Evolutionary conservation across 1,284 basidiomycete genomes (phyloP).

Genomic region (Cutaneotrichosporon sp.): DNA sequence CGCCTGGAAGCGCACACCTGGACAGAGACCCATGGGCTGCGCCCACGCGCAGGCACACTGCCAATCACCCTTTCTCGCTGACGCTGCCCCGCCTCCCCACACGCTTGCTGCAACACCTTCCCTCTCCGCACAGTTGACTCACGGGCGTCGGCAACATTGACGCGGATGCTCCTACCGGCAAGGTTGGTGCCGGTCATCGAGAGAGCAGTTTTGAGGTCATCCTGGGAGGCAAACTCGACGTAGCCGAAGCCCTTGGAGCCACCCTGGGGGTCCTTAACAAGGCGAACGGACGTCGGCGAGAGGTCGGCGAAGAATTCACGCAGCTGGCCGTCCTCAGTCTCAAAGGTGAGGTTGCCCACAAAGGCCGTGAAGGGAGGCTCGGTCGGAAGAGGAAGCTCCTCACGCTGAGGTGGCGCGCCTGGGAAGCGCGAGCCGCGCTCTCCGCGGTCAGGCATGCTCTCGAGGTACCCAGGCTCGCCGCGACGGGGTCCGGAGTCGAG

Average conservation of each 20-base stretch:
- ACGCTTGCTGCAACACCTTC: too few species aligned
- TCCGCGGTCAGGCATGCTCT: constrained; percentile 45
- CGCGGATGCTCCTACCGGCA: constrained; percentile 72
- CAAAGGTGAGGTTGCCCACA: constrained; percentile 91
- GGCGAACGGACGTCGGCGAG: constrained; percentile 77
- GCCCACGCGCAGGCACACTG: too few species aligned
- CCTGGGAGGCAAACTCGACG: constrained; percentile 81
- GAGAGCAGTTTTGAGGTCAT: constrained; percentile 77
- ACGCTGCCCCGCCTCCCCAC: too few species aligned
- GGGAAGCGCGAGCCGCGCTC: constrained; percentile 22
- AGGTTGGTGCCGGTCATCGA: constrained; percentile 58
- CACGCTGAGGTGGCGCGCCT: constrained; percentile 57
- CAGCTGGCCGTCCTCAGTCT: constrained; percentile 78
- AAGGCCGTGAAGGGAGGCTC: constrained; percentile 93
- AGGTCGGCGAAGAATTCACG: constrained; percentile 64
- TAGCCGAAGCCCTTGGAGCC: constrained; percentile 98
- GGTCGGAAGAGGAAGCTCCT: constrained; percentile 91
- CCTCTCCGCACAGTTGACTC: constrained; percentile 45
- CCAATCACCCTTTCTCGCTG: too few species aligned
- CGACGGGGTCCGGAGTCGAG: constrained; percentile 38
- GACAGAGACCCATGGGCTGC: too few species aligned
- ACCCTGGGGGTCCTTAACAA: constrained; percentile 84
- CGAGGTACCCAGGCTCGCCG: constrained; percentile 48
- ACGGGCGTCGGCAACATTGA: constrained; percentile 95
- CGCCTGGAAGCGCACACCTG: too few species aligned